These are phyloP conservation scores for Orobanche coerulescens DNA, from an alignment of 257 asterid genomes.

Conservation along the genomic window DNA sequence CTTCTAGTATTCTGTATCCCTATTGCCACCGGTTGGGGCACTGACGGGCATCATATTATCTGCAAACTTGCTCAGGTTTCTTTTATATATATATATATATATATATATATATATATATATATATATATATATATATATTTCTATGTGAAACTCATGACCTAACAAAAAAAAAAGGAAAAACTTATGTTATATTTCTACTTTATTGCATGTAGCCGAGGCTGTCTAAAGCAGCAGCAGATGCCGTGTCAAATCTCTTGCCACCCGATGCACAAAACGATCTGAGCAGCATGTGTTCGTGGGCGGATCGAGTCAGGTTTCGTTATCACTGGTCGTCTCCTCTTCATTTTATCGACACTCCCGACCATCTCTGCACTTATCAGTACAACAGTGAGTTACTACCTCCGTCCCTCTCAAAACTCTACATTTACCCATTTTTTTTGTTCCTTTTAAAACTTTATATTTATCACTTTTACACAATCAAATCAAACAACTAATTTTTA, in stretches of 20 bases:
- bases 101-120: background rate
- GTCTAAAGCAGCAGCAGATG: slow-evolving; percentile 61
- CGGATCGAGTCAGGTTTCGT: slow-evolving; percentile 59
- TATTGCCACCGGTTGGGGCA: slow-evolving; percentile 62
- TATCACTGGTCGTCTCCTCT: slow-evolving; percentile 82
- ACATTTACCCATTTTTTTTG: too few species aligned
- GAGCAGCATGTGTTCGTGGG: slow-evolving; percentile 79
- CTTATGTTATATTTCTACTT: background rate
- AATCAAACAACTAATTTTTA: too few species aligned
- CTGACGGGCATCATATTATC: slow-evolving; percentile 66
- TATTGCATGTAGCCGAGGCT: slow-evolving; percentile 51
- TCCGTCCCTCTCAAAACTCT: too few species aligned
- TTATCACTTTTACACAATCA: too few species aligned
- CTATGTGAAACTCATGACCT: too few species aligned
- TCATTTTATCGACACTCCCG: slow-evolving; percentile 75
- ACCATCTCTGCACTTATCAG: slow-evolving; percentile 63
- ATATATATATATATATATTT: background rate
- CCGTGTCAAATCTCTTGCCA: slow-evolving; percentile 67
- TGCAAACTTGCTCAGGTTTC: slow-evolving; percentile 80
- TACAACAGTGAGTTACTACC: slow-evolving; percentile 73
- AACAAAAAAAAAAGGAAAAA: too few species aligned
- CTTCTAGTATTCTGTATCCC: slow-evolving; percentile 30
- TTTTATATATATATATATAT: background rate
- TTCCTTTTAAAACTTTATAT: too few species aligned
- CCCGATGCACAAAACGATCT: slow-evolving; percentile 50